These are phyloP conservation scores for Diaporthe capsici DNA, from an alignment of 2,329 filamentous ascomycete genomes.

Conservation along the genomic window DNA sequence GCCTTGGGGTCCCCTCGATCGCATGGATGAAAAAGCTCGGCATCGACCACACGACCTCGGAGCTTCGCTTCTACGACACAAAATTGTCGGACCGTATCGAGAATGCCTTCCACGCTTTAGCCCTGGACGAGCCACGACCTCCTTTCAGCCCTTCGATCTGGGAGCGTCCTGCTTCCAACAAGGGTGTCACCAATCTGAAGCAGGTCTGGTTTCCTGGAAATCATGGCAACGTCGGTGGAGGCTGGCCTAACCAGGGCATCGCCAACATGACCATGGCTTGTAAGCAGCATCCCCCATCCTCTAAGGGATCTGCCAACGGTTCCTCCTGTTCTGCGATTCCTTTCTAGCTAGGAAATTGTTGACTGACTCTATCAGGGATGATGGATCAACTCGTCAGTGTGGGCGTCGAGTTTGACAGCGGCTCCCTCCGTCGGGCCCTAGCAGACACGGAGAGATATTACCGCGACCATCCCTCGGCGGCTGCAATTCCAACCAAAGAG, in stretches of 20 bases:
- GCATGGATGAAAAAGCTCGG: slow-evolving; percentile 62
- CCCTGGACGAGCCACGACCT: slow-evolving; percentile 68
- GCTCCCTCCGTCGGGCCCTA: slow-evolving; percentile 58
- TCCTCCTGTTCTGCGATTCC: slow-evolving; percentile 49
- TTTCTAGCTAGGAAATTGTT: not conserved
- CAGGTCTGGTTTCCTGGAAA: slow-evolving; percentile 79
- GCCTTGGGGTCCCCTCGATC: slow-evolving; percentile 62
- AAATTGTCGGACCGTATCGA: slow-evolving; percentile 66
- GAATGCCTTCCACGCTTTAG: slow-evolving; percentile 72
- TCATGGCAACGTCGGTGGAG: slow-evolving; percentile 80
- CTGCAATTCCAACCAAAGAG: slow-evolving; percentile 39
- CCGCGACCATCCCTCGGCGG: slow-evolving; percentile 40
- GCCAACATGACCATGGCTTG: slow-evolving; percentile 54
- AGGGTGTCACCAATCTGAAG: slow-evolving; percentile 59
- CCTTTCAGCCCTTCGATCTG: slow-evolving; percentile 70
- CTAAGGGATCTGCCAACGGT: no score
- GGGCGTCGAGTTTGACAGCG: slow-evolving; percentile 63
- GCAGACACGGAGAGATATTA: slow-evolving; percentile 48
- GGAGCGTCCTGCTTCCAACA: slow-evolving; percentile 59
- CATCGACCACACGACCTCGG: slow-evolving; percentile 58
- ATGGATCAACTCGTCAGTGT: slow-evolving; percentile 68
- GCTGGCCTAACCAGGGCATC: slow-evolving; percentile 68
- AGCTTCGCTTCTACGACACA: slow-evolving; percentile 68
- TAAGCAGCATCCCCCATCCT: slow-evolving; percentile 42
- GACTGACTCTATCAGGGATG: slow-evolving; percentile 59